Percentiles rank a stretch among this genome's conserved stretches.
These are phyloP conservation scores for Dillenia turbinata DNA, from an alignment of 164 flowering plant genomes.

Conservation along the genomic window DNA sequence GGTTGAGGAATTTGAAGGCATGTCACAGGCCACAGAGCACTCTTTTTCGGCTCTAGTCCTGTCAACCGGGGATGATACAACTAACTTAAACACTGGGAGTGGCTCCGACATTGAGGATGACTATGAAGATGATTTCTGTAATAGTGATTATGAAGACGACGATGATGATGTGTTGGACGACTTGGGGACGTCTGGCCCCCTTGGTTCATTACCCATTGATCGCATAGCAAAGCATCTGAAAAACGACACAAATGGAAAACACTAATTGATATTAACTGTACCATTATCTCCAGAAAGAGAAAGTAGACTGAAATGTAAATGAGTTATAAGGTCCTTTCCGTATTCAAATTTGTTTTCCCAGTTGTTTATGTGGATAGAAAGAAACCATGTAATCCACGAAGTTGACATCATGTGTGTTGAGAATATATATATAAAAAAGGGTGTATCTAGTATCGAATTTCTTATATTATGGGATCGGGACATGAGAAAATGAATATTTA, in stretches of 20 bases:
- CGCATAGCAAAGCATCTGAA: conserved; percentile 35
- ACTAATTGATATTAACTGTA: no score
- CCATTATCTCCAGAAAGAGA: no score
- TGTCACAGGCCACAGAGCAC: conserved; percentile 60
- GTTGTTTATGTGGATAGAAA: no score
- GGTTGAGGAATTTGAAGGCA: conserved; percentile 67
- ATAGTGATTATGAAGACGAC: conserved; percentile 24
- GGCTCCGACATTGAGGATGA: conserved; percentile 8
- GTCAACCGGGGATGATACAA: conserved; percentile 25
- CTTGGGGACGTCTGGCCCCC: conserved; percentile 30
- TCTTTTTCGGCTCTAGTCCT: conserved; percentile 56
- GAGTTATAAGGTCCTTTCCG: no score
- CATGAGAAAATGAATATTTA: no score
- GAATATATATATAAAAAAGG: no score
- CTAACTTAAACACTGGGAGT: conserved; percentile 12
- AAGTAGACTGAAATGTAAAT: no score
- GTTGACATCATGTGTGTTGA: no score
- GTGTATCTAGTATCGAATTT: no score
- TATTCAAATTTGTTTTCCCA: no score
- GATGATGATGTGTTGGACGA: conserved; percentile 29
- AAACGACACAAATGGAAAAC: not conserved
- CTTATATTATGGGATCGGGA: no score
- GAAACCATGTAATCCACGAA: no score
- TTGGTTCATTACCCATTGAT: conserved; percentile 76
- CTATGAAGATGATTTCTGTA: conserved; percentile 16